Conservation (phyloP, 1,139 yeast species). For the Pichia sp. region DNA sequence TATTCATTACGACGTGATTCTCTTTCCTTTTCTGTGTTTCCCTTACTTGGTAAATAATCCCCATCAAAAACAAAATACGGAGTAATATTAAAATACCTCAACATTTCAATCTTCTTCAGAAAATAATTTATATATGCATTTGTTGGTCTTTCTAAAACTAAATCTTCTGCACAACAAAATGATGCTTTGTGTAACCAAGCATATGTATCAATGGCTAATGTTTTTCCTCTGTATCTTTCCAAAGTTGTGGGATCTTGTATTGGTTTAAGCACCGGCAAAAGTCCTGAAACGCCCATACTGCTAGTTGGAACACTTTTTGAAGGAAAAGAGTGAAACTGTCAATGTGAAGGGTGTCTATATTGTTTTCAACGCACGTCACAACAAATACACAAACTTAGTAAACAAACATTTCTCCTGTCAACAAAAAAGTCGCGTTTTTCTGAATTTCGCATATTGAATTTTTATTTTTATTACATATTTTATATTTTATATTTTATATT, state of each 20-base stretch:
- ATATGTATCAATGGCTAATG: conserved; percentile 88
- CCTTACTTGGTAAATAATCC: conserved; percentile 74
- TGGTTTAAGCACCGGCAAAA: conserved; percentile 66
- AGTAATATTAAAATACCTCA: conserved; percentile 57
- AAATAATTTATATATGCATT: conserved; percentile 55
- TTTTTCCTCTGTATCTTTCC: conserved; percentile 60
- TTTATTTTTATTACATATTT: too few species aligned
- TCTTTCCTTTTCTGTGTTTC: conserved; percentile 65
- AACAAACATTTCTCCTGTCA: neutral
- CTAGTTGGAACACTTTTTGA: neutral
- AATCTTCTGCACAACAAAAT: conserved; percentile 75
- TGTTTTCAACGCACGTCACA: too few species aligned
- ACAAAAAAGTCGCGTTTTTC: neutral
- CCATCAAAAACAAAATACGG: conserved; percentile 96
- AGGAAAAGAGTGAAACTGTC: neutral
- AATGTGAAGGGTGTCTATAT: too few species aligned
- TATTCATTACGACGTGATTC: conserved; percentile 51
- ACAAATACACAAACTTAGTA: neutral
- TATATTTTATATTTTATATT: too few species aligned
- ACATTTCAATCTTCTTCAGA: conserved; percentile 57
- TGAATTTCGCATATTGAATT: neutral
- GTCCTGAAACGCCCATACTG: conserved; percentile 68
- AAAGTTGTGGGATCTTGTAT: conserved; percentile 59
- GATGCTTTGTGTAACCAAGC: conserved; percentile 94
- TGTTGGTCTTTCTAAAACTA: conserved; percentile 69